These are phyloP conservation scores for Scutellaria minor DNA, from an alignment of 257 asterid genomes.

Conservation along the genomic window DNA sequence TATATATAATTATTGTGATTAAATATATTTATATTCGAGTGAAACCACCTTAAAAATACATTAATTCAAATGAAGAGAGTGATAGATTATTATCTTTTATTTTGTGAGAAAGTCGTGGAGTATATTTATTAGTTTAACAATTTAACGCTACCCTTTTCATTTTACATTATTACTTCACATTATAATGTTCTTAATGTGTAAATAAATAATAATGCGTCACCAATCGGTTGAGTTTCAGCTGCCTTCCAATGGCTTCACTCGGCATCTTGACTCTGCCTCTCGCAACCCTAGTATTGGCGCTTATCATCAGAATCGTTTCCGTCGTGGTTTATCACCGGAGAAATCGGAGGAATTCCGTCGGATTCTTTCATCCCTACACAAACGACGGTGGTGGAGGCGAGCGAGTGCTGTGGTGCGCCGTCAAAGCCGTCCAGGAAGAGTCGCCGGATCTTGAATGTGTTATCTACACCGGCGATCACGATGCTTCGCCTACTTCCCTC, in stretches of 20 bases:
- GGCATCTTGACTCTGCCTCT: conserved; percentile 29
- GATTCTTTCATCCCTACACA: conserved; percentile 90
- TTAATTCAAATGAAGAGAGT: no score
- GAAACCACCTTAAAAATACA: no score
- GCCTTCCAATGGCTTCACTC: conserved; percentile 42
- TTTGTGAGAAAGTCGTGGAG: no score
- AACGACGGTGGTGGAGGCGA: conserved; percentile 99
- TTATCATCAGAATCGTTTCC: conserved; percentile 34
- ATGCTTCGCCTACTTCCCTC: conserved; percentile 73
- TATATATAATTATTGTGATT: no score
- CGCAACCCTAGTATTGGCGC: conserved; percentile 40
- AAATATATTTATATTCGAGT: no score
- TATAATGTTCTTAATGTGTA: no score
- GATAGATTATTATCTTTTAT: no score
- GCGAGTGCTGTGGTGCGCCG: conserved; percentile 97
- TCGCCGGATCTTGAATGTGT: conserved; percentile 77
- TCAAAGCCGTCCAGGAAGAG: conserved; percentile 87
- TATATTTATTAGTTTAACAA: no score
- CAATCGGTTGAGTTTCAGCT: conserved; percentile 31
- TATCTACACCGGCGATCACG: conserved; percentile 88
- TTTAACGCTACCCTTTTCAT: no score
- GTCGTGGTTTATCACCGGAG: conserved; percentile 42
- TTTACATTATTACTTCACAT: no score
- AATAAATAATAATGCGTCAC: neutral
- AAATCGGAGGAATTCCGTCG: conserved; percentile 58